These are phyloP conservation scores for Usnea hakonensis DNA, from an alignment of 495 filamentous ascomycete genomes.

Conservation along the genomic window DNA sequence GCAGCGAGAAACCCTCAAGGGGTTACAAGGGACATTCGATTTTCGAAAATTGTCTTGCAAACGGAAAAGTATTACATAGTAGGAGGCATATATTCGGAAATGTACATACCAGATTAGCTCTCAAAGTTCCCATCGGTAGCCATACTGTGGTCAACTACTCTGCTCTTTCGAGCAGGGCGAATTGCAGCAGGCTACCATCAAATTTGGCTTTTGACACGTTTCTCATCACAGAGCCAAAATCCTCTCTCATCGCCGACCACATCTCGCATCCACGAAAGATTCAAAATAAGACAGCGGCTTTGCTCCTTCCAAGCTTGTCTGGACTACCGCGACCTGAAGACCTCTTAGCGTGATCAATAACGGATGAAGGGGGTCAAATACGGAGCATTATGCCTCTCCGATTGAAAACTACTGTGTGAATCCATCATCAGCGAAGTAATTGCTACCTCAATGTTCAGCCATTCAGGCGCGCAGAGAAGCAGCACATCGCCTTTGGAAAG, in stretches of 20 bases:
- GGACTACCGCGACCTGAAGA: background rate
- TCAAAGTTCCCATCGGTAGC: constrained; percentile 48
- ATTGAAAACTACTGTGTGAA: constrained; percentile 37
- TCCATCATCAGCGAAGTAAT: constrained; percentile 20
- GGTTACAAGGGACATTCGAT: background rate
- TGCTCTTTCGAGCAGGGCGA: constrained; percentile 16
- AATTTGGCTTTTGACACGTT: constrained; percentile 49
- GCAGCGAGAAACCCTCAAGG: background rate
- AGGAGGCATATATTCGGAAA: background rate
- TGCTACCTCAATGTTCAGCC: constrained; percentile 1
- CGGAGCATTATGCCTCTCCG: constrained; percentile 26
- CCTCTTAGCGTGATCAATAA: background rate
- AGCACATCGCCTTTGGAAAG: constrained; percentile 22
- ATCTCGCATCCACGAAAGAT: constrained; percentile 1
- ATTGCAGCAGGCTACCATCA: constrained; percentile 41
- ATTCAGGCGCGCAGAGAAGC: constrained; percentile 10
- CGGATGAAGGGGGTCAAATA: background rate
- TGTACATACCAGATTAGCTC: constrained; percentile 44
- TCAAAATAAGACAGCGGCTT: constrained; percentile 1
- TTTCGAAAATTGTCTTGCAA: background rate
- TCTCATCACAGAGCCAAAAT: constrained; percentile 41
- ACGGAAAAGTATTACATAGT: background rate
- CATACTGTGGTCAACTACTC: constrained; percentile 22
- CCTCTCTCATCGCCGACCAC: background rate
- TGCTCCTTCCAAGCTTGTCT: background rate